Conservation (phyloP, 306 rosid genomes). For the Vigna nakashimae region DNA sequence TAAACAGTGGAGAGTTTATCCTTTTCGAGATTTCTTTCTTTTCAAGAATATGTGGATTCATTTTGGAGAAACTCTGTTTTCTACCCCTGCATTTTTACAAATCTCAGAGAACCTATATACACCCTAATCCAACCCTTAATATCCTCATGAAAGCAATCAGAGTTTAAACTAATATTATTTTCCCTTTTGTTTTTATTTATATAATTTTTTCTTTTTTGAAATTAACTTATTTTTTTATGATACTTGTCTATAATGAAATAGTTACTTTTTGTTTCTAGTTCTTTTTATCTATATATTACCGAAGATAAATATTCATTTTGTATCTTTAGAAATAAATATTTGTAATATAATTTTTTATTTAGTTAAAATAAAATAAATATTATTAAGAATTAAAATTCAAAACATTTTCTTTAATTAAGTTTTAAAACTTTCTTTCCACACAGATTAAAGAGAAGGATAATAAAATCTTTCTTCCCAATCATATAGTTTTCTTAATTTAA, state of each 20-base stretch:
- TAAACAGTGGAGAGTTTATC: background rate
- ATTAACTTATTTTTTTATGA: background rate
- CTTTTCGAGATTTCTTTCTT: constrained; percentile 31
- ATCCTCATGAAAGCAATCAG: constrained; percentile 23
- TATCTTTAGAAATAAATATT: background rate
- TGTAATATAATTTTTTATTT: background rate
- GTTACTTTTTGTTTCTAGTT: background rate
- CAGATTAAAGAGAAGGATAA: too few relatives aligned
- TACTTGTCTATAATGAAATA: too few relatives aligned
- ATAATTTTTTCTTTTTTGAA: background rate
- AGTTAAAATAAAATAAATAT: too few relatives aligned
- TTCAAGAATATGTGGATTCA: constrained; percentile 29
- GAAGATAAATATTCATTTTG: background rate
- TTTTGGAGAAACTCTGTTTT: constrained; percentile 17
- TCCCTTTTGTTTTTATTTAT: background rate
- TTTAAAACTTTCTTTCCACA: too few relatives aligned
- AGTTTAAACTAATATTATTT: background rate
- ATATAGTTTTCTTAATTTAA: too few relatives aligned
- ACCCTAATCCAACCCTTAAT: constrained; percentile 29
- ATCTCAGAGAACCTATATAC: constrained; percentile 10
- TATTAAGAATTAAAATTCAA: too few relatives aligned
- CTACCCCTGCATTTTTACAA: constrained; percentile 20
- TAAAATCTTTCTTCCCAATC: too few relatives aligned
- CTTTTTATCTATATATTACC: background rate
- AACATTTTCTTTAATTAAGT: too few relatives aligned